Evolutionary conservation across 495 filamentous ascomycete species (phyloP).

Genomic region (Hypoxylon fuscum): DNA sequence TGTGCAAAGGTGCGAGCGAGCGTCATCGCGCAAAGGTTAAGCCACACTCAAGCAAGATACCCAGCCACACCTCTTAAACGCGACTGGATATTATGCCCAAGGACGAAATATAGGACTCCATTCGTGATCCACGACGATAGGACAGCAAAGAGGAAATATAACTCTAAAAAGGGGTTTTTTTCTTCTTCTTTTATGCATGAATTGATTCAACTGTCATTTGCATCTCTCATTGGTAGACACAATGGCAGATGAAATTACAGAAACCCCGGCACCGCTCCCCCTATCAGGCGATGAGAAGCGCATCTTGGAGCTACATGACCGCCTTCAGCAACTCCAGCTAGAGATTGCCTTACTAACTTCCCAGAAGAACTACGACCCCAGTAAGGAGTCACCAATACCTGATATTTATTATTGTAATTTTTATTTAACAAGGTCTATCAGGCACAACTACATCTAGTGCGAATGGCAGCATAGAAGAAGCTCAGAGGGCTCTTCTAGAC

Average conservation of each 20-base stretch:
- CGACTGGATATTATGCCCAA: too few species aligned
- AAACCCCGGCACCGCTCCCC: slow-evolving; percentile 48
- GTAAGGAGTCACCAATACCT: slow-evolving; percentile 25
- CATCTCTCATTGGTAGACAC: not conserved
- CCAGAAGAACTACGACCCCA: slow-evolving; percentile 48
- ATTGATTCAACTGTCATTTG: too few species aligned
- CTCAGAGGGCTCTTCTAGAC: slow-evolving; percentile 72
- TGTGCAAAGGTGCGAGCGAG: too few species aligned
- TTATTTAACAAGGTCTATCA: slow-evolving; percentile 3
- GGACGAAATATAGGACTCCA: too few species aligned
- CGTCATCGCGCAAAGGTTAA: too few species aligned
- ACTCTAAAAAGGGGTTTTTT: too few species aligned
- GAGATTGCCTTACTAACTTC: slow-evolving; percentile 74
- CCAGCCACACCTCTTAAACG: slow-evolving; percentile 14
- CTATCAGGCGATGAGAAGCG: slow-evolving; percentile 69
- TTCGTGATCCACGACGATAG: too few species aligned
- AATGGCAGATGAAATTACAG: slow-evolving; percentile 28
- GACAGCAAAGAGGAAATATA: too few species aligned
- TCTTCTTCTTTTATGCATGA: too few species aligned
- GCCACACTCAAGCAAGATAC: slow-evolving; percentile 10
- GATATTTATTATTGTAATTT: not conserved
- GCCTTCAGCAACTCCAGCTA: slow-evolving; percentile 72
- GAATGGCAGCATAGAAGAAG: slow-evolving; percentile 60
- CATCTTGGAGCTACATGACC: slow-evolving; percentile 73
- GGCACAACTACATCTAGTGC: slow-evolving; percentile 12